Conservation (phyloP, 805 yeast species). For the Zygosaccharomyces pseudorouxii region DNA sequence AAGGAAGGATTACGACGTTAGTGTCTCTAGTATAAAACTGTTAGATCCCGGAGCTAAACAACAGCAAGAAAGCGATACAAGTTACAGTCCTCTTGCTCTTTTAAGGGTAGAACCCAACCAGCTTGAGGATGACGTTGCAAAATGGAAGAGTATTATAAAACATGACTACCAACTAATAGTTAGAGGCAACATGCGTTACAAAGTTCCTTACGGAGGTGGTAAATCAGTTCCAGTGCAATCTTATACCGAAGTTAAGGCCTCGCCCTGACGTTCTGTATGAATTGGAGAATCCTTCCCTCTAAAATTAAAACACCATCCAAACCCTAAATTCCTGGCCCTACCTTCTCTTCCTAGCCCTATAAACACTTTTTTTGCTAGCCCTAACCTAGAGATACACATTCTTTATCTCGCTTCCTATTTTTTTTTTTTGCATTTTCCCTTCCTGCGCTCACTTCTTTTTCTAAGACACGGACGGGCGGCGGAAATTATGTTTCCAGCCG, state of each 20-base stretch:
- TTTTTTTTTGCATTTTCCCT: not conserved
- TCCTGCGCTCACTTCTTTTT: not conserved
- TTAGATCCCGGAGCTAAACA: conserved; percentile 59
- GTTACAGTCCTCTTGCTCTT: too few species aligned
- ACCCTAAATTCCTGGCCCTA: too few species aligned
- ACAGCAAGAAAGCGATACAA: conserved; percentile 15
- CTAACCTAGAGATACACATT: not conserved
- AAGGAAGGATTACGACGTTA: conserved; percentile 50
- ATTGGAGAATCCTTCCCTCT: too few species aligned
- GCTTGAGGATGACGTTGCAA: conserved; percentile 37
- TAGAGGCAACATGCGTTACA: conserved; percentile 76
- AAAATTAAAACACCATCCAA: too few species aligned
- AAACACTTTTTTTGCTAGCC: too few species aligned
- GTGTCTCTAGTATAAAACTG: conserved; percentile 66
- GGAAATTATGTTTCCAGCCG: not conserved
- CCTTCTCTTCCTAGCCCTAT: too few species aligned
- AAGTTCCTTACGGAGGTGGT: conserved; percentile 48
- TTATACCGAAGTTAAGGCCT: conserved; percentile 45
- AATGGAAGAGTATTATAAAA: conserved; percentile 70
- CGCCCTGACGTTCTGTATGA: not conserved
- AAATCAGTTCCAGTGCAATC: conserved; percentile 61
- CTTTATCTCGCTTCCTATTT: not conserved
- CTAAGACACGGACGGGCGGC: not conserved
- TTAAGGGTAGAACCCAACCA: conserved; percentile 22
- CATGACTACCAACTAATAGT: conserved; percentile 83